A percentile compares a stretch with the other conserved stretches of the same genome.
These are phyloP conservation scores for Staphylotrichum tortipilum DNA, from an alignment of 495 filamentous ascomycete genomes.

Conservation along the genomic window DNA sequence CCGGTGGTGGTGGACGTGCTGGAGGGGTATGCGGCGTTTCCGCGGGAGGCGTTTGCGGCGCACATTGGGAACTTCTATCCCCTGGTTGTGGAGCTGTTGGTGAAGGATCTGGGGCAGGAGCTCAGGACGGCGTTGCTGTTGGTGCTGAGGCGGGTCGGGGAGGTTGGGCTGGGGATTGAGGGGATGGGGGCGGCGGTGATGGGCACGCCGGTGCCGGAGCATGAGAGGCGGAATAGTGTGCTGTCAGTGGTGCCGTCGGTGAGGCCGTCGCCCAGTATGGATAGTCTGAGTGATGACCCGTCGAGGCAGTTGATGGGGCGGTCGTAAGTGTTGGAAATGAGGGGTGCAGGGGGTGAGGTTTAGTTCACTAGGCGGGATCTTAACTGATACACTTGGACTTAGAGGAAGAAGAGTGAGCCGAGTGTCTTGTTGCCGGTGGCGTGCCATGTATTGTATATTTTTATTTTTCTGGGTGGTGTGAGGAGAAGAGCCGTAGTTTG, in stretches of 20 bases:
- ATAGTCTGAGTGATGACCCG: conserved; percentile 20
- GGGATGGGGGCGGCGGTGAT: conserved; percentile 22
- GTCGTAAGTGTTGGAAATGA: neutral
- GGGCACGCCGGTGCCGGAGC: neutral
- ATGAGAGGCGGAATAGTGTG: conserved; percentile 25
- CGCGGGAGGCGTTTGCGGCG: conserved; percentile 68
- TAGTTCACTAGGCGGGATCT: neutral
- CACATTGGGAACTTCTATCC: conserved; percentile 81
- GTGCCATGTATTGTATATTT: neutral
- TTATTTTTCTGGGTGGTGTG: neutral
- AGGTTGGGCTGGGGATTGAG: conserved; percentile 65
- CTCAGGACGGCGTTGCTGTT: conserved; percentile 67
- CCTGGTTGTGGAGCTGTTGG: conserved; percentile 71
- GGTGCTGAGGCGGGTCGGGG: conserved; percentile 70
- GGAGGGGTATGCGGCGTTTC: conserved; percentile 86
- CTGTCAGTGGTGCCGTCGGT: conserved; percentile 13
- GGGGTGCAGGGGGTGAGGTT: neutral
- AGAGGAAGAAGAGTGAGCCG: neutral
- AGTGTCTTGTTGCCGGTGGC: neutral
- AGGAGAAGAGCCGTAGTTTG: too few relatives aligned
- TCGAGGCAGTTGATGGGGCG: conserved; percentile 19
- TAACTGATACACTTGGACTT: neutral
- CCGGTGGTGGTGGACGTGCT: conserved; percentile 97
- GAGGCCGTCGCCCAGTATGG: conserved; percentile 12
- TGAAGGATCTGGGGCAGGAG: conserved; percentile 70